Conservation (phyloP, 2,329 filamentous ascomycete genomes). For the Ceratocystis alfenasii region DNA sequence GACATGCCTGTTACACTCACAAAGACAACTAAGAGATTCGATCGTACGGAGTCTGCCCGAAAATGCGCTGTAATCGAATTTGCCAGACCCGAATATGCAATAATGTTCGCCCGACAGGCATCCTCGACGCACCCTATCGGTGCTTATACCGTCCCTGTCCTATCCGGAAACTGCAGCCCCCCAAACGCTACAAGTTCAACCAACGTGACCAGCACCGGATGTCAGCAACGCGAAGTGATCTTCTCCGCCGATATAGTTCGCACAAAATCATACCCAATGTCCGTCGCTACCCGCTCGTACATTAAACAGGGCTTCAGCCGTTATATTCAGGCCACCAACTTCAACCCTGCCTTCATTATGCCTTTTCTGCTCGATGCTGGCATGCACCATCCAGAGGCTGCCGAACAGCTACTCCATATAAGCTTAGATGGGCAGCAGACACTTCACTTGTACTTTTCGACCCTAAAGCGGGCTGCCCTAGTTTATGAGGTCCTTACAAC, state of each 20-base stretch:
- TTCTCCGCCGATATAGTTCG: slow-evolving; percentile 2
- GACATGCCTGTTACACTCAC: not conserved
- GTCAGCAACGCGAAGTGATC: not conserved
- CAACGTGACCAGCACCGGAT: not conserved
- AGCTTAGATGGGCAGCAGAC: slow-evolving; percentile 11
- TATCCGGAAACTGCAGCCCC: not conserved
- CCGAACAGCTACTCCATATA: slow-evolving; percentile 10
- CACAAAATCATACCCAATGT: slow-evolving; percentile 17
- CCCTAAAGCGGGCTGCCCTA: not conserved
- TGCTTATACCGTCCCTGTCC: not conserved
- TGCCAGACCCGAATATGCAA: slow-evolving; percentile 12
- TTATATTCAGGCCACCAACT: slow-evolving; percentile 11
- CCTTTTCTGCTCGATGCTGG: slow-evolving; percentile 4
- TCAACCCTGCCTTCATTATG: slow-evolving; percentile 18
- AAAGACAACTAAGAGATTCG: not conserved
- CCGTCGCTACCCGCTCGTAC: slow-evolving; percentile 9
- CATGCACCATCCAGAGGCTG: not conserved
- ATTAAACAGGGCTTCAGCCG: slow-evolving; percentile 21
- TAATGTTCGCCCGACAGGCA: slow-evolving; percentile 6
- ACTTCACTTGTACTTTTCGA: slow-evolving; percentile 11
- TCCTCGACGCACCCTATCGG: slow-evolving; percentile 11
- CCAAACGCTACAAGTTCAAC: not conserved
- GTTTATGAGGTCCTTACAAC: slow-evolving; percentile 9
- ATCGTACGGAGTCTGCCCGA: not conserved
- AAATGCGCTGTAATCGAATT: slow-evolving; percentile 19